phyloP scores from a whole-genome alignment of 306 rosid species.

The Hippophae gyantsensis region DNA sequence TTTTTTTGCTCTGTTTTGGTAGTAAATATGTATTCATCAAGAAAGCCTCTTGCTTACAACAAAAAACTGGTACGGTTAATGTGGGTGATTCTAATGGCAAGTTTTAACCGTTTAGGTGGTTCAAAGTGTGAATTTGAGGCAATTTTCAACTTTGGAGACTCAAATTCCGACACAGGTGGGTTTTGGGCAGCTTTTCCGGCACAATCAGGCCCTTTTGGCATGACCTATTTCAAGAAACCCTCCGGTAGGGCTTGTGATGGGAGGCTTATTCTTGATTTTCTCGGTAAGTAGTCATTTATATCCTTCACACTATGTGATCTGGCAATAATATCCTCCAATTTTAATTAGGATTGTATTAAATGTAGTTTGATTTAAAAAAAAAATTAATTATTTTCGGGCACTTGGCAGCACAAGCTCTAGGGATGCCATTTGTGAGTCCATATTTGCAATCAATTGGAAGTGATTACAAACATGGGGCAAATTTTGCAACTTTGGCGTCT shows the following conservation, averaged over 20 bases:
- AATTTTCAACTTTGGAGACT: slow-evolving; percentile 76
- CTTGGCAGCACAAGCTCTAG: slow-evolving; percentile 56
- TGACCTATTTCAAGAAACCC: slow-evolving; percentile 60
- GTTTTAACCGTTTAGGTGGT: slow-evolving; percentile 9
- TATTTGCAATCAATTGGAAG: slow-evolving; percentile 63
- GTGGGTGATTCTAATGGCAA: slow-evolving; percentile 14
- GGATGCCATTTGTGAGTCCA: slow-evolving; percentile 65
- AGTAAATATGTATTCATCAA: no score
- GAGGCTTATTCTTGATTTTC: slow-evolving; percentile 61
- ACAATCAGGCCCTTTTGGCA: slow-evolving; percentile 48
- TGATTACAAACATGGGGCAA: slow-evolving; percentile 54
- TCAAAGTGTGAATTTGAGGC: slow-evolving; percentile 49
- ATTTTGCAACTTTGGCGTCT: slow-evolving; percentile 62
- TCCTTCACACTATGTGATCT: background rate
- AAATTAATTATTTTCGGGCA: background rate
- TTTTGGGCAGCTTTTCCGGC: slow-evolving; percentile 69
- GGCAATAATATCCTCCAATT: no score
- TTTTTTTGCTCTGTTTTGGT: no score
- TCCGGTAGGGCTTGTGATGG: slow-evolving; percentile 76
- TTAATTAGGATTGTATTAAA: no score
- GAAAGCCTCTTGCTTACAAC: no score
- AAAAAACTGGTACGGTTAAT: background rate
- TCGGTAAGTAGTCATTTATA: slow-evolving; percentile 37
- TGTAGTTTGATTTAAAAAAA: no score
- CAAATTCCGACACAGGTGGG: slow-evolving; percentile 60